A percentile compares a stretch with the other conserved stretches of the same genome.
These are phyloP conservation scores for Jatropha multifida DNA, from an alignment of 441 rosid genomes.

Conservation along the genomic window DNA sequence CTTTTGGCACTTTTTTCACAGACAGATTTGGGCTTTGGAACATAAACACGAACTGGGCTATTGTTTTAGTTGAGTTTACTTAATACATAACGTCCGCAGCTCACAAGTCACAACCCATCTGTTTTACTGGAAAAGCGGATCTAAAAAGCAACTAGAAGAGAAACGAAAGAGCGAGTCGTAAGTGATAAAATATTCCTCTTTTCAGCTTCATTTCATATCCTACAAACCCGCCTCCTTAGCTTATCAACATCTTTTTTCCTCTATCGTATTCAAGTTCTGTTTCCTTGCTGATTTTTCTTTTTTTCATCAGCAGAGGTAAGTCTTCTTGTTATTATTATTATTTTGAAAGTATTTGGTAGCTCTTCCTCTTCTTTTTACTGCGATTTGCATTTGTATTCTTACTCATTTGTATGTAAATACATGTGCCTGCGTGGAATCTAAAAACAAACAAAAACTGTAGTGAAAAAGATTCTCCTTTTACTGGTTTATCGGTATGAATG, in stretches of 20 bases:
- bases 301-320: neutral
- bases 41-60: neutral
- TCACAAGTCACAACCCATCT: neutral
- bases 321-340: neutral
- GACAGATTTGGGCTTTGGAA: neutral
- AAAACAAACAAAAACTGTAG: neutral
- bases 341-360: neutral
- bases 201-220: neutral
- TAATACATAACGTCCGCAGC: no score
- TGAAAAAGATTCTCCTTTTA: neutral
- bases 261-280: neutral
- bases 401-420: neutral
- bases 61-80: neutral
- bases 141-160: neutral
- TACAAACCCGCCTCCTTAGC: neutral
- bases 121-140: neutral
- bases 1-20: neutral
- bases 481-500: neutral
- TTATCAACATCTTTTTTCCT: neutral
- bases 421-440: neutral
- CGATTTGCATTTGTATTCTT: neutral
- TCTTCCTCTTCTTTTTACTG: neutral
- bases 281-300: neutral
- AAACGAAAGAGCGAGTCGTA: neutral
- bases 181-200: neutral